Percentiles rank a stretch among this genome's conserved stretches.
These are phyloP conservation scores for Linum trigynum DNA, from an alignment of 345 rosid genomes.

Conservation along the genomic window DNA sequence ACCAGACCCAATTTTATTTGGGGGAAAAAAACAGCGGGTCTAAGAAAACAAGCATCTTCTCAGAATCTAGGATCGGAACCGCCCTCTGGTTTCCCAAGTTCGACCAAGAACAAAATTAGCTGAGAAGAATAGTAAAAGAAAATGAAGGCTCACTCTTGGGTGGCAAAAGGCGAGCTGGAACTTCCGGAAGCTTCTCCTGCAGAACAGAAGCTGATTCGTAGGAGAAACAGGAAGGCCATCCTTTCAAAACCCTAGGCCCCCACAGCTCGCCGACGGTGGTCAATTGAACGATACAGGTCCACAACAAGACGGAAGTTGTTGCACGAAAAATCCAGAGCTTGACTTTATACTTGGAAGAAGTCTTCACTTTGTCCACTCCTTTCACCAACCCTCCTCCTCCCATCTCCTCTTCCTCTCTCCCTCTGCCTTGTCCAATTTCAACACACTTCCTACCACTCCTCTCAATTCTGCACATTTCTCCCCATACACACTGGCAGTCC, in stretches of 20 bases:
- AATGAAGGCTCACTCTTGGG: conserved; percentile 61
- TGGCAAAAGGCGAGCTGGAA: conserved; percentile 41
- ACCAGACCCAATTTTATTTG: too few species aligned
- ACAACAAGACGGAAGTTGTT: conserved; percentile 68
- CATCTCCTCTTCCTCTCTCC: conserved; percentile 31
- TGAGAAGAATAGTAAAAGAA: background rate
- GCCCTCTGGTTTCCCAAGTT: too few species aligned
- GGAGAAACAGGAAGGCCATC: conserved; percentile 76
- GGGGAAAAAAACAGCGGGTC: too few species aligned
- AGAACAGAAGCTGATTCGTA: conserved; percentile 30
- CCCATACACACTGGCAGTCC: conserved; percentile 11
- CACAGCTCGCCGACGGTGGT: conserved; percentile 80
- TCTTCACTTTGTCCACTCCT: conserved; percentile 41
- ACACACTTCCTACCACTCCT: conserved; percentile 28
- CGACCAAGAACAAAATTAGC: background rate
- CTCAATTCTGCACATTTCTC: conserved; percentile 40
- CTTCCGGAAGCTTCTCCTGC: conserved; percentile 33
- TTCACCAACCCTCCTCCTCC: conserved; percentile 16
- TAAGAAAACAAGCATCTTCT: too few species aligned
- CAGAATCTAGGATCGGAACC: too few species aligned
- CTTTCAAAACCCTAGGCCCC: conserved; percentile 81
- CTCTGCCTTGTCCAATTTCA: conserved; percentile 18
- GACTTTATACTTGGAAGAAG: conserved; percentile 38
- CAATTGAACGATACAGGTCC: conserved; percentile 93
- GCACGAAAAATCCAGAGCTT: conserved; percentile 92